Conservation (phyloP, 1,139 yeast genomes). For the Sugiyamaella pinicola region DNA sequence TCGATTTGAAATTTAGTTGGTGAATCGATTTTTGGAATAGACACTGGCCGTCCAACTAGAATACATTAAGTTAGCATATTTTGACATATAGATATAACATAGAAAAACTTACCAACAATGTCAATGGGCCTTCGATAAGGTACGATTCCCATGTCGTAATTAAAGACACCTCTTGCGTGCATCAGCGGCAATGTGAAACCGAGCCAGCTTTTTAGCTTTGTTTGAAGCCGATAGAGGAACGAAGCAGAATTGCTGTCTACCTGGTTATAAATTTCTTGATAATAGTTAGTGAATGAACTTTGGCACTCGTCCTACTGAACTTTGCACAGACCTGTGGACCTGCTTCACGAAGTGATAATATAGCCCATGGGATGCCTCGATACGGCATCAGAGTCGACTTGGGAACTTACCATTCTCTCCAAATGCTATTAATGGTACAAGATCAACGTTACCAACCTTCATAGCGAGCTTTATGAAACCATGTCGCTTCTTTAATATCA, state of each 20-base stretch:
- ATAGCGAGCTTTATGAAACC: constrained; percentile 90
- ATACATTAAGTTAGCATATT: constrained; percentile 3
- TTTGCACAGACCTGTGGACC: too few relatives aligned
- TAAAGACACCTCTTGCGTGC: constrained; percentile 90
- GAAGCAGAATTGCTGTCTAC: constrained; percentile 58
- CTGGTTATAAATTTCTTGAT: constrained; percentile 59
- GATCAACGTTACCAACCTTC: constrained; percentile 69
- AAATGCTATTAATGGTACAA: constrained; percentile 89
- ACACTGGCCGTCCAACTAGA: constrained; percentile 67
- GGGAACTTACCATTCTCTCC: constrained; percentile 74
- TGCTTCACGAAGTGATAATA: too few relatives aligned
- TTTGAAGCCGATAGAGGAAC: constrained; percentile 58
- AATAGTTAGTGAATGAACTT: constrained; percentile 7
- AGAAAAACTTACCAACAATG: constrained; percentile 50
- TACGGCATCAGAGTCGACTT: neutral
- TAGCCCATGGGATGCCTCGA: too few relatives aligned
- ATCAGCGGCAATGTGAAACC: constrained; percentile 91
- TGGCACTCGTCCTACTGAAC: too few relatives aligned
- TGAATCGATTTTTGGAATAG: constrained; percentile 55
- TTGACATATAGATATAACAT: neutral
- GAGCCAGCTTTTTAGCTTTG: constrained; percentile 65
- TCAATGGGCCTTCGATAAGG: constrained; percentile 84
- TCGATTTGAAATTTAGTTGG: constrained; percentile 58
- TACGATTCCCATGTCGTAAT: constrained; percentile 86
- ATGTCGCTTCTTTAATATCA: constrained; percentile 75